Evolutionary conservation across 1,284 basidiomycete genomes (phyloP), one percentile per base, ranked within the genome.

Genomic region (Sporisorium sorghi): DNA sequence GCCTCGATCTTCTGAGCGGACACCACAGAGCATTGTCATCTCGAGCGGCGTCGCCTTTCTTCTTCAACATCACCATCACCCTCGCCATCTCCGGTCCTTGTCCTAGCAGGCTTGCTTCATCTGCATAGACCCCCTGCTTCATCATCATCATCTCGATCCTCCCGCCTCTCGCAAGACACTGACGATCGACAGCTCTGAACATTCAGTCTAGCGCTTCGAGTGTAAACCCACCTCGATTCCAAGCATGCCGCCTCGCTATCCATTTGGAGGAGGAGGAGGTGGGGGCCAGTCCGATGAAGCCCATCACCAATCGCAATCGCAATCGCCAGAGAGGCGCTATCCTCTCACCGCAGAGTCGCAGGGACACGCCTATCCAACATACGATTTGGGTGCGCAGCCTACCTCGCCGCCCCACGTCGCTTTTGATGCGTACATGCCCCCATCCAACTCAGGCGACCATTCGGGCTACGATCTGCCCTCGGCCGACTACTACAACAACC

Each of bases 361-460:
- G 7, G 37, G 42, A 15, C 57, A 64, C 15, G 65, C 68, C 32
- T 78, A 78, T 40, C 76, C 76, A 4, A 76, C 74, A 42, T 78
- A 78, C 53, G 70, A 76, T 15, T 21, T 67, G 26, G 76, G 76
- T 23, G 70, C 73, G 30, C 51, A 64, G 24, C 58, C 73, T 23
- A 52, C 49, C 10, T 54, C 70, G 12, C 61, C 63, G 14, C 65
- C 61, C 44, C 68, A 73, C 40, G 58, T 71, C 23, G 46, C 69
- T 17, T 66, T 67, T 47, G 71, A 71, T 35, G 64, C 69, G 9
- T 70, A 77, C 58, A 26, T 63, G 59, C 53, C 70, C 4, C 42
- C 71, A 28, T 73, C 74, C 15, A 51, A 33, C 7, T 44, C 66
- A 21, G 64, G 51, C 54, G 73, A 76, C 30, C 70, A 73, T 50